Evolutionary conservation across 1,284 basidiomycete species (phyloP).

Genomic region (Pseudozyma sp.): DNA sequence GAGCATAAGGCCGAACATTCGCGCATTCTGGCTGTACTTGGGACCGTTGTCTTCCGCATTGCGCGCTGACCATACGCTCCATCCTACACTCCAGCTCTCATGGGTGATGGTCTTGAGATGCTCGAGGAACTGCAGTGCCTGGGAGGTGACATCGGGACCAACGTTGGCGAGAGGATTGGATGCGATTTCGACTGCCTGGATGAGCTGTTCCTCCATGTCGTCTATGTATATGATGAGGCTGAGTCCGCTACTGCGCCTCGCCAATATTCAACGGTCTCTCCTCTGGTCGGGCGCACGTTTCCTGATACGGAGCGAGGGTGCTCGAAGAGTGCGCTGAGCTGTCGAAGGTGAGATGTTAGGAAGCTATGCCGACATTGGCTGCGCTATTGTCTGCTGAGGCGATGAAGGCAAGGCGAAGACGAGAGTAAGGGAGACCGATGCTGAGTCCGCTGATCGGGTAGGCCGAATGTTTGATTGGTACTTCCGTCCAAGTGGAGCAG

Average conservation of each 20-base stretch:
- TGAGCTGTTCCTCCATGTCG: conserved; percentile 73
- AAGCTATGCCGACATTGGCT: conserved; percentile 25
- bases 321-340: neutral
- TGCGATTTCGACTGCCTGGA: conserved; percentile 85
- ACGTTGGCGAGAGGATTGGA: conserved; percentile 75
- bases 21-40: conserved; percentile 79
- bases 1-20: conserved; percentile 86
- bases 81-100: conserved; percentile 77
- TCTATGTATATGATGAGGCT: neutral
- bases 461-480: too few relatives aligned
- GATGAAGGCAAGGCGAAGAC: neutral
- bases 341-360: neutral
- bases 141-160: conserved; percentile 74
- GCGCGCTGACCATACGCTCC: conserved; percentile 63
- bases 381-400: neutral
- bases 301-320: neutral
- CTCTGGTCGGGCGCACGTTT: conserved; percentile 2
- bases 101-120: conserved; percentile 79
- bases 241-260: neutral
- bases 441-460: neutral
- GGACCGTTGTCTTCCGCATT: conserved; percentile 74
- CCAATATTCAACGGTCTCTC: neutral
- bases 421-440: neutral
- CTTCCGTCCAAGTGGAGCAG: too few relatives aligned
- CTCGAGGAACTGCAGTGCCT: conserved; percentile 84